Percentiles rank a stretch among this genome's conserved stretches.
Evolutionary conservation across 306 rosid genomes (phyloP).

Genomic region (Gynostemma pentaphyllum): DNA sequence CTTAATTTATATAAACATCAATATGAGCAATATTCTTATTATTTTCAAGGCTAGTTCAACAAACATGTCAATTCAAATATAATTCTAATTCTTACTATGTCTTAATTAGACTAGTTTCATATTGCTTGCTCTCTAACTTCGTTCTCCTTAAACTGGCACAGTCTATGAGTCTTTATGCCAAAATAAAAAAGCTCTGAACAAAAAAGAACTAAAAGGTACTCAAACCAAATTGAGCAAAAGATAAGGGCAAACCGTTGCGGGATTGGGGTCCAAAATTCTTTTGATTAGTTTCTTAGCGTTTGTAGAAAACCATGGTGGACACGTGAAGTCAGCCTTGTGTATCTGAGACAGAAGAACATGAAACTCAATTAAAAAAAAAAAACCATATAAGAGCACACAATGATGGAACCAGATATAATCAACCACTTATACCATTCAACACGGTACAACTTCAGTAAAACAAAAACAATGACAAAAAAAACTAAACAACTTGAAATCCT

Average conservation of each 20-base stretch:
- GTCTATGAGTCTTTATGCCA: not conserved
- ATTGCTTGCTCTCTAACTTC: not conserved
- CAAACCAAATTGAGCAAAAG: constrained; percentile 5
- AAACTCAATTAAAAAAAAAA: not conserved
- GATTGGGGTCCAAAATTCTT: constrained; percentile 85
- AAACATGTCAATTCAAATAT: not conserved
- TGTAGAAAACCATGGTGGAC: constrained; percentile 95
- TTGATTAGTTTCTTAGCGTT: constrained; percentile 76
- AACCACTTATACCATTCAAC: no score
- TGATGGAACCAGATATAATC: not conserved
- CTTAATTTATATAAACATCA: not conserved
- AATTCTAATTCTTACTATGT: not conserved
- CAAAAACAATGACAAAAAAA: no score
- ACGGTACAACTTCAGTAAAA: no score
- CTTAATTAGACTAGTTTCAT: not conserved
- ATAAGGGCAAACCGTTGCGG: constrained; percentile 48
- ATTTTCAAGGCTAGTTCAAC: not conserved
- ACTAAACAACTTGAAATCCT: not conserved
- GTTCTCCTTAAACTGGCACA: not conserved
- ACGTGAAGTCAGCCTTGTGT: constrained; percentile 73
- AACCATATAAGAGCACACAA: not conserved
- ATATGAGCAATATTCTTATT: not conserved
- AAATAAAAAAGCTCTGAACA: not conserved
- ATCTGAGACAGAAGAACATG: constrained; percentile 36
- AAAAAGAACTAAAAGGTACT: not conserved